These are phyloP conservation scores for Babjeviella inositovora DNA, from an alignment of 805 yeast genomes.

Conservation along the genomic window DNA sequence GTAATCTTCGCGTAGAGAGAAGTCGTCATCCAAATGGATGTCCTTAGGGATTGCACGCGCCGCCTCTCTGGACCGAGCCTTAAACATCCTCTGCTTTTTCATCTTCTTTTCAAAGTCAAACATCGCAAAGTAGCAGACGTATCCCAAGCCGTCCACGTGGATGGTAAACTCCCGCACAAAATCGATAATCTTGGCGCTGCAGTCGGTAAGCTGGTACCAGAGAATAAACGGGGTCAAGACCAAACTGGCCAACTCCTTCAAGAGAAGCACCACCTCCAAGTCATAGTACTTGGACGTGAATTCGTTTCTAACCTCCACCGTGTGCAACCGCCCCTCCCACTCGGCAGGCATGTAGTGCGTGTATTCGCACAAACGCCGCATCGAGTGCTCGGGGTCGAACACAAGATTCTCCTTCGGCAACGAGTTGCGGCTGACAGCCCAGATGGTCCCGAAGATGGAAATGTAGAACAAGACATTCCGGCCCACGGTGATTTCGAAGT, in stretches of 20 bases:
- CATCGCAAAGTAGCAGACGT: conserved; percentile 89
- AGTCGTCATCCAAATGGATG: conserved; percentile 11
- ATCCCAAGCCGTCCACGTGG: conserved; percentile 88
- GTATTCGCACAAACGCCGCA: conserved; percentile 63
- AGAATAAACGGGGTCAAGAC: conserved; percentile 79
- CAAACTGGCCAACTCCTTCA: conserved; percentile 71
- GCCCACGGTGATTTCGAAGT: conserved; percentile 75
- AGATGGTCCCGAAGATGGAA: conserved; percentile 73
- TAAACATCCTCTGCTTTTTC: conserved; percentile 15
- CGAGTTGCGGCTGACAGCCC: conserved; percentile 69
- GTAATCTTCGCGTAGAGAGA: conserved; percentile 19
- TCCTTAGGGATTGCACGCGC: conserved; percentile 4
- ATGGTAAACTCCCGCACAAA: conserved; percentile 82
- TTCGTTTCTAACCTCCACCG: conserved; percentile 70
- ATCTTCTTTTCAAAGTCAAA: conserved; percentile 60
- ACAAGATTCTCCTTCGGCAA: conserved; percentile 44
- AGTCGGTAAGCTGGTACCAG: conserved; percentile 66
- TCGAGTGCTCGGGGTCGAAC: conserved; percentile 88
- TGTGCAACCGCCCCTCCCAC: conserved; percentile 80
- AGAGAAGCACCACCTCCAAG: conserved; percentile 49
- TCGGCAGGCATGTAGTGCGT: conserved; percentile 82
- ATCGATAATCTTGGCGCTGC: conserved; percentile 67
- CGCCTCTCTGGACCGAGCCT: conserved; percentile 10
- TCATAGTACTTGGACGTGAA: conserved; percentile 64
- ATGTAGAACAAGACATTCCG: conserved; percentile 77